Base-by-base conservation (phyloP, 2,329 filamentous ascomycete species). In the Calonectria pauciramosa region DNA sequence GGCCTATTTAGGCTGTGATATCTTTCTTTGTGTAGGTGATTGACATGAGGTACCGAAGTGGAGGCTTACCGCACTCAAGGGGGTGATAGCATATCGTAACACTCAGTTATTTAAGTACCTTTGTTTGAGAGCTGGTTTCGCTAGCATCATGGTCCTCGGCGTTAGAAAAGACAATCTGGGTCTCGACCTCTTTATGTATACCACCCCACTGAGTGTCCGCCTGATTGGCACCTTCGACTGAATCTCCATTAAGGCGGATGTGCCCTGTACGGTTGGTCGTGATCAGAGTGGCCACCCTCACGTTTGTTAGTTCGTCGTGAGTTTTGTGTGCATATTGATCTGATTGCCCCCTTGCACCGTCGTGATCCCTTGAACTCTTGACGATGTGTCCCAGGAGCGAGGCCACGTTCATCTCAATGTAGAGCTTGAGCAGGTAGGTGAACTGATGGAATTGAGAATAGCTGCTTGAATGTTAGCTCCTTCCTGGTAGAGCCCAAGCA, bases 371-470 rank as follows among this genome's bases (percentile, higher is more conserved):
- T 18, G 76, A 68, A 3, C 56, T 67, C 72, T 75, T 78, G 13
- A 78, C 76, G 11, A 78, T 78, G 6, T 78, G 76, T 0, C 76
- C 69, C 0, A 78, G 54, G 8, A 73, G 71, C 2, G 67, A 68
- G 18, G 68, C 70, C 0, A 70, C 74, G 10, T 76, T 78, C 71
- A 78, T 75, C 11, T 77, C 76, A 20, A 77, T 77, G 66, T 77
- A 71, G 2, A 77, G 60, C 49, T 77, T 77, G 38, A 77, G 72
- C 10, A 77, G 75, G 26, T 77, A 77, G 14, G 71, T 59, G 23
- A 77, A 72, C 41, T 77, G 76, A 23, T 77, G 75, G 36, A 77
- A 77, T 13, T 77, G 75, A 3, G 75, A 72, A 38, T 77, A 77
- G 28, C 75, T 77, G n/a, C 23, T 28, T 4, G 56, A 4, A 38